Evolutionary conservation across 306 rosid species (phyloP).

Genomic region (Medicago lupulina): DNA sequence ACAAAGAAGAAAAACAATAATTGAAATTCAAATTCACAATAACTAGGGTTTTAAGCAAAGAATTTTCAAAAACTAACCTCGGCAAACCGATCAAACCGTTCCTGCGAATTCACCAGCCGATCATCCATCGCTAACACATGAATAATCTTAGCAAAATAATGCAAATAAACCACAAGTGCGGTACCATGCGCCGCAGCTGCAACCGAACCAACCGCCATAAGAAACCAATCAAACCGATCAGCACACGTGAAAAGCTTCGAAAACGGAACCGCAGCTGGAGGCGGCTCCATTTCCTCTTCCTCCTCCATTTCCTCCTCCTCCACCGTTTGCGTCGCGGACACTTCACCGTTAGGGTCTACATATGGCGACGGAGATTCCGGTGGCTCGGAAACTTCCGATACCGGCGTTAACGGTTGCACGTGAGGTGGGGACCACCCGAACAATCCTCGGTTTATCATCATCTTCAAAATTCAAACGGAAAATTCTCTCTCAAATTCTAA

Average conservation of each 20-base stretch:
- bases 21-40: neutral
- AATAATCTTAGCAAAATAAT: slow-evolving; percentile 87
- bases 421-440: slow-evolving; percentile 99
- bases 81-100: slow-evolving; percentile 64
- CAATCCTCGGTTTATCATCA: slow-evolving; percentile 85
- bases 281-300: slow-evolving; percentile 89
- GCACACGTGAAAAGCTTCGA: slow-evolving; percentile 83
- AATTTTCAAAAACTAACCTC: slow-evolving; percentile 65
- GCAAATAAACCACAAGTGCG: slow-evolving; percentile 90
- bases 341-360: slow-evolving; percentile 69
- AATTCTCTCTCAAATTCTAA: slow-evolving; percentile 4
- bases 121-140: slow-evolving; percentile 55
- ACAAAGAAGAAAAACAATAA: neutral
- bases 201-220: slow-evolving; percentile 81
- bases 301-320: slow-evolving; percentile 94
- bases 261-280: slow-evolving; percentile 91
- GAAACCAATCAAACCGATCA: slow-evolving; percentile 87
- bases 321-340: slow-evolving; percentile 63
- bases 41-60: slow-evolving; percentile 45
- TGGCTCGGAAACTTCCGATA: slow-evolving; percentile 97
- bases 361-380: slow-evolving; percentile 99
- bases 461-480: slow-evolving; percentile 39
- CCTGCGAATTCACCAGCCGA: neutral
- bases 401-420: slow-evolving; percentile 93
- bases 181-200: slow-evolving; percentile 98